Evolutionary conservation across 441 rosid genomes (phyloP).

Genomic region (Hura crepitans): DNA sequence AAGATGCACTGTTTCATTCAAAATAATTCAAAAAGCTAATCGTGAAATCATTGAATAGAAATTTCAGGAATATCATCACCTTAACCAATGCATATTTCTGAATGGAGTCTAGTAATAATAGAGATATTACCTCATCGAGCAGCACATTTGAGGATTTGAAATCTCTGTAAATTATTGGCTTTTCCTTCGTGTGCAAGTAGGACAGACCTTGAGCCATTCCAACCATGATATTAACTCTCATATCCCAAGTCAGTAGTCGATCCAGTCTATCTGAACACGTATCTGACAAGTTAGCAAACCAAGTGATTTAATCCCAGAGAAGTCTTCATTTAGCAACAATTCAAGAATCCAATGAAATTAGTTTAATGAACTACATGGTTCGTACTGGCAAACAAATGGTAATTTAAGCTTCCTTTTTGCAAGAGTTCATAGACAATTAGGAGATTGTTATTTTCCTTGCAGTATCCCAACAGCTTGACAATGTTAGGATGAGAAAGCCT

Average conservation of each 20-base stretch:
- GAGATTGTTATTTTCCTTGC: conserved; percentile 54
- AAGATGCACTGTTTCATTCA: neutral
- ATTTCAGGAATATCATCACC: neutral
- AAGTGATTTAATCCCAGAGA: neutral
- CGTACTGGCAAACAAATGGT: conserved; percentile 75
- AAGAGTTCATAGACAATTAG: conserved; percentile 68
- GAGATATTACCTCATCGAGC: conserved; percentile 58
- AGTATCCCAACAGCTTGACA: conserved; percentile 64
- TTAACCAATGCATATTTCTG: neutral
- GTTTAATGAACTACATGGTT: neutral
- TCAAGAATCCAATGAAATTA: neutral
- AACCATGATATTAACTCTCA: conserved; percentile 53
- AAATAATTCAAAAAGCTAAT: neutral
- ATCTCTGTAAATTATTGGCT: conserved; percentile 69
- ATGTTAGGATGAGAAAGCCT: conserved; percentile 73
- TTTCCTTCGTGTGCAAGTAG: conserved; percentile 57
- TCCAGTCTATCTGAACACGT: conserved; percentile 45
- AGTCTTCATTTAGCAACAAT: neutral
- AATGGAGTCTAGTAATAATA: neutral
- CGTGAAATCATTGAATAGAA: neutral
- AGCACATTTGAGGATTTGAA: conserved; percentile 77
- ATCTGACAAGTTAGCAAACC: neutral
- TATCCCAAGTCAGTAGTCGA: conserved; percentile 54
- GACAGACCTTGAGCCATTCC: conserved; percentile 77
- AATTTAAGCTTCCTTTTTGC: conserved; percentile 83